Base-by-base conservation (phyloP, 805 yeast species). In the Yamadazyma akitaensis region DNA sequence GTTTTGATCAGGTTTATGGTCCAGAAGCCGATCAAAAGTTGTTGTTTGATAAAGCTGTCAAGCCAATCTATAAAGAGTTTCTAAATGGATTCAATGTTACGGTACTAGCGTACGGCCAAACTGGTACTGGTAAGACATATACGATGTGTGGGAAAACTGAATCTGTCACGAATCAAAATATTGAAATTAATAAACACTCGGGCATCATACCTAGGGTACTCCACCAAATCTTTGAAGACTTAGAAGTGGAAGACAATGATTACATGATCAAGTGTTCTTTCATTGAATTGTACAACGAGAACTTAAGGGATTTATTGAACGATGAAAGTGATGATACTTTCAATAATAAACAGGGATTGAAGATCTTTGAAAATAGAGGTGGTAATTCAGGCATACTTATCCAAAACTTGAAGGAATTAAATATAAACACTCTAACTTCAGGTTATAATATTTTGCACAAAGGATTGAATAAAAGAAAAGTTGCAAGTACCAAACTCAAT, bases 111-210 rank as follows among this genome's bases (percentile, higher is more conserved):
- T 80, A 80, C 58, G 84, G 84, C 18, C 95, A 88, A 75, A 89
- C 96, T 0, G 94, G 96, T 1, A 86, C 96, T 0, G 96, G 96
- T 21, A 89, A 88, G 57, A 88, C 96, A 0, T 82, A 81, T 59
- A 78, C 84, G 1, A 80, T 80, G 94, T 80, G 78, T 60, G 84
- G 84, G 8, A 75, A 73, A 33, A 40, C 40, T 14, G 38, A 39
- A 16, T 25, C 30, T 7, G 28, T 42, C 16, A 16, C 17, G 14
- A 32, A 42, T 21, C 13, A 33, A 7, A 44, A 16, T 41, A 47
- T 38, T 17, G 43, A 32, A 45, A 46, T 33, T 5, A 28, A 39
- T 16, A 57, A 58, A 24, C 68, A 69, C 39, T 65, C 84, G 6
- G 94, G 95, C 6, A 85, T 85, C 42, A 76, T 82, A 28, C 79